phyloP scores from a whole-genome alignment of 169 alveolate genomes.

The Cryptosporidium viatorum region DNA sequence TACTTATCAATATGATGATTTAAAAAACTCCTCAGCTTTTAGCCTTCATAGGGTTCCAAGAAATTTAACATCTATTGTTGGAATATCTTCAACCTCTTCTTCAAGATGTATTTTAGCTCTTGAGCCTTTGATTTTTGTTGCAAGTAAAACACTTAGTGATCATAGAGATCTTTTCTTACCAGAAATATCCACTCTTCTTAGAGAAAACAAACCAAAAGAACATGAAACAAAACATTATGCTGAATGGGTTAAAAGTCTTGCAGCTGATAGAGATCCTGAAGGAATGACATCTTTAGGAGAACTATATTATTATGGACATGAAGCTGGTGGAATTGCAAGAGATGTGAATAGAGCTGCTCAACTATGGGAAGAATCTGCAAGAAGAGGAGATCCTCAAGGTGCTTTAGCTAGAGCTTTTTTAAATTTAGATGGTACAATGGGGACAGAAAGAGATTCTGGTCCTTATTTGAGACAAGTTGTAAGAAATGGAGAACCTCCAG shows the following conservation, averaged over 20 bases:
- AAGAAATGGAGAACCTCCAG: conserved; percentile 62
- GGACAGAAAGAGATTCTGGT: conserved; percentile 55
- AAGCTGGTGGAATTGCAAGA: conserved; percentile 81
- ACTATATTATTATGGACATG: conserved; percentile 86
- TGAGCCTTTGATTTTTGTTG: conserved; percentile 63
- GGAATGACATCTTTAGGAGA: conserved; percentile 88
- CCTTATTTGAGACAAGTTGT: conserved; percentile 71
- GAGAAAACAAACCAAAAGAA: conserved; percentile 32
- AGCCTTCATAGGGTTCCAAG: conserved; percentile 75
- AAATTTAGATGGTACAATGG: conserved; percentile 77
- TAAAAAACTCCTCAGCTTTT: conserved; percentile 77
- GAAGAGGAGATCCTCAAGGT: conserved; percentile 87
- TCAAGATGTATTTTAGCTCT: conserved; percentile 61
- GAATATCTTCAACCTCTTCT: conserved; percentile 24
- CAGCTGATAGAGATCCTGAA: conserved; percentile 83
- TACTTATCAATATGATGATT: conserved; percentile 74
- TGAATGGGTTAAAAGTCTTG: conserved; percentile 82
- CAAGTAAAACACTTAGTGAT: conserved; percentile 61
- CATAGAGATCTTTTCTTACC: conserved; percentile 33
- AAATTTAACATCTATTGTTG: conserved; percentile 49
- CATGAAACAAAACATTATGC: conserved; percentile 80
- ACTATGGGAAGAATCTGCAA: conserved; percentile 88
- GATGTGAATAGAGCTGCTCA: conserved; percentile 85
- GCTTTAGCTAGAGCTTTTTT: conserved; percentile 87
- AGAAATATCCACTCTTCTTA: conserved; percentile 12